Evolutionary conservation across 1,284 basidiomycete genomes (phyloP), one percentile per base, ranked within the genome.

Genomic region (Papiliotrema laurentii): DNA sequence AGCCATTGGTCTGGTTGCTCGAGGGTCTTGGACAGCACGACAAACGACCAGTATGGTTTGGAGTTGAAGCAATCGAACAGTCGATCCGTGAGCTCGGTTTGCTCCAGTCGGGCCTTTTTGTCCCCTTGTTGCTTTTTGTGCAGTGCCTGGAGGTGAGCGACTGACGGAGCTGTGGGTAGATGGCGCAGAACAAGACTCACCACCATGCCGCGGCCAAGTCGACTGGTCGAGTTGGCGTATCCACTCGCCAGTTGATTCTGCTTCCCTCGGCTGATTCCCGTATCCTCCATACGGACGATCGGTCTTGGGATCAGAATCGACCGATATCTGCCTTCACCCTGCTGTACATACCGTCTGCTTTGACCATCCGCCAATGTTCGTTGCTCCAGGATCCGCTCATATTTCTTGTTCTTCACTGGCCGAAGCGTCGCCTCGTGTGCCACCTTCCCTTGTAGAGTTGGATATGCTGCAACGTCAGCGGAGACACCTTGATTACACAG

Each of bases 1-100:
- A 97, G 80, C 71, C 91, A 97, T 14, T 79, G 83, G 69, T 94
- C 89, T 1, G 93, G 93, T 72, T 97, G 93, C 67, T 92, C 85
- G 0, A 87, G 88, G 47, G 82, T 83, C 55, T 86, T 83, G 40
- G 89, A 81, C 45, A 97, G 75, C 16, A 82, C 78, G 56, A 86
- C 85, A 68, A 96, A 83, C 52, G 83, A 79, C 91, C 91, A 97
- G 56, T 84, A 84, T 31, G 86, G 82, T 51, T 82, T 81, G 47
- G 88, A 82, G 50, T 82, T 81, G 76, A 94, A 97, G 7, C 85
- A 77, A 2, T 74, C 66, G 71, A 97, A 94, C 26, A 97, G 80
- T 54, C 86, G 74, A 71, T 97, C 90, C 64, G 91, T 78, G 9
- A 97, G 81, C 65, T 94, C 88, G 75, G 90, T 87, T 51, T 85